phyloP scores from a whole-genome alignment of 495 filamentous ascomycete genomes.

The Chlorociboria aeruginascens region DNA sequence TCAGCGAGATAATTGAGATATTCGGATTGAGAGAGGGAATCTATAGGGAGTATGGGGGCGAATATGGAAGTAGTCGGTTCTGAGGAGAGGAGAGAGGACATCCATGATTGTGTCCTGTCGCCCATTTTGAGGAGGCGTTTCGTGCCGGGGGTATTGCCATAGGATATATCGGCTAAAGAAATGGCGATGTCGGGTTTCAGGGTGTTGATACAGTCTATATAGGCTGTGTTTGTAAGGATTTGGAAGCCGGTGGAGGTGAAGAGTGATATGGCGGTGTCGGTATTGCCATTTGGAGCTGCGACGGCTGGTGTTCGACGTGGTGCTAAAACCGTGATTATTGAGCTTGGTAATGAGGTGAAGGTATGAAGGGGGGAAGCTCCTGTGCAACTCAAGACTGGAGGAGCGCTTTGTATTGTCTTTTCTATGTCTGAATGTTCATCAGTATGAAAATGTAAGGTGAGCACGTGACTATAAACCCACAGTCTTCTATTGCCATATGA shows the following conservation, averaged over 20 bases:
- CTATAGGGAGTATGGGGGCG: conserved; percentile 68
- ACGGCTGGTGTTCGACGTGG: conserved; percentile 70
- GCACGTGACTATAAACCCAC: conserved; percentile 41
- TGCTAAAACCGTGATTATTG: conserved; percentile 56
- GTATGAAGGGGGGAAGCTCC: conserved; percentile 45
- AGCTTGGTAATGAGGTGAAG: conserved; percentile 51
- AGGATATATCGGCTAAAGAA: conserved; percentile 62
- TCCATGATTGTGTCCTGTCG: conserved; percentile 67
- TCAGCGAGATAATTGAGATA: conserved; percentile 59
- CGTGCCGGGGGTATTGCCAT: conserved; percentile 40
- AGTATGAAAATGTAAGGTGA: conserved; percentile 7
- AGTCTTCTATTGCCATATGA: conserved; percentile 86
- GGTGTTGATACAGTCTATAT: conserved; percentile 44
- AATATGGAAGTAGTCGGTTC: conserved; percentile 43
- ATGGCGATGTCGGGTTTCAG: conserved; percentile 74
- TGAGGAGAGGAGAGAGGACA: conserved; percentile 42
- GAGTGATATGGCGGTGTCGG: conserved; percentile 57
- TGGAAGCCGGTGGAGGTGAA: conserved; percentile 77
- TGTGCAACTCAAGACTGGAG: conserved; percentile 29
- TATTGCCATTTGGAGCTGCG: conserved; percentile 58
- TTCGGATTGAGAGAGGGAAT: conserved; percentile 58
- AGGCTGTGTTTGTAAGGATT: conserved; percentile 52
- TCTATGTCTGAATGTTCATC: conserved; percentile 58
- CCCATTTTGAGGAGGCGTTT: conserved; percentile 74
- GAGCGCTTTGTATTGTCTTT: conserved; percentile 32